phyloP scores from a whole-genome alignment of 2,329 filamentous ascomycete genomes.

The Aspergillus sp. region DNA sequence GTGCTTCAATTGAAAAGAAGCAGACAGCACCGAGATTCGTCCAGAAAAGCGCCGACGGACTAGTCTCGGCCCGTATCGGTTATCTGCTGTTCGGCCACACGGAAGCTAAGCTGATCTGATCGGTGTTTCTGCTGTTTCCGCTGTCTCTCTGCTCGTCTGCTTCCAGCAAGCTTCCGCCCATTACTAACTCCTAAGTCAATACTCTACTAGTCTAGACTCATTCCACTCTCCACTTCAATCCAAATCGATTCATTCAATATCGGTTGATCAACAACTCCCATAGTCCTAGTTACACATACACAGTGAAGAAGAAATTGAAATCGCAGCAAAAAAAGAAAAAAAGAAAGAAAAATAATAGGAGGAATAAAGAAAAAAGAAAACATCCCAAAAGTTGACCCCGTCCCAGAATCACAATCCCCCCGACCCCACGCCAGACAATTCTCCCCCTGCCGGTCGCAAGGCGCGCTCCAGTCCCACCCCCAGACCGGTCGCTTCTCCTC shows the following conservation, averaged over 20 bases:
- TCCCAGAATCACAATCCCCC: not conserved
- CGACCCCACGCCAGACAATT: not conserved
- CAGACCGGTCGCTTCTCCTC: not conserved
- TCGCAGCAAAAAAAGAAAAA: not conserved
- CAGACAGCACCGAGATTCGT: conserved; percentile 15
- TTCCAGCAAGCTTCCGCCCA: not conserved
- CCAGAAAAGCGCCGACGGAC: conserved; percentile 20
- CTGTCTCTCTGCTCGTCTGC: no score
- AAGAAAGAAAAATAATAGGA: not conserved
- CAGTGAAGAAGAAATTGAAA: not conserved
- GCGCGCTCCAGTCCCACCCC: not conserved
- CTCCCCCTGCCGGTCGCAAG: not conserved
- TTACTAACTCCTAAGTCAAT: not conserved
- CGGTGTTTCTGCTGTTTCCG: no score
- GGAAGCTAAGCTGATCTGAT: conserved; percentile 20
- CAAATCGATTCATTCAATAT: not conserved
- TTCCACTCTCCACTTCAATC: not conserved
- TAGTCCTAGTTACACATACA: conserved; percentile 6
- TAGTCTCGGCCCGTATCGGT: conserved; percentile 39
- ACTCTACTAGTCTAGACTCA: not conserved
- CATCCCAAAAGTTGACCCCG: conserved; percentile 1
- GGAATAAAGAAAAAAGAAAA: not conserved
- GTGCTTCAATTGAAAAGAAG: not conserved
- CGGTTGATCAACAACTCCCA: conserved; percentile 3
- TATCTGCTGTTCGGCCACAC: conserved; percentile 37